Conservation (phyloP, 202 grass and related monocot species). For the Dendrocalamus latiflorus region DNA sequence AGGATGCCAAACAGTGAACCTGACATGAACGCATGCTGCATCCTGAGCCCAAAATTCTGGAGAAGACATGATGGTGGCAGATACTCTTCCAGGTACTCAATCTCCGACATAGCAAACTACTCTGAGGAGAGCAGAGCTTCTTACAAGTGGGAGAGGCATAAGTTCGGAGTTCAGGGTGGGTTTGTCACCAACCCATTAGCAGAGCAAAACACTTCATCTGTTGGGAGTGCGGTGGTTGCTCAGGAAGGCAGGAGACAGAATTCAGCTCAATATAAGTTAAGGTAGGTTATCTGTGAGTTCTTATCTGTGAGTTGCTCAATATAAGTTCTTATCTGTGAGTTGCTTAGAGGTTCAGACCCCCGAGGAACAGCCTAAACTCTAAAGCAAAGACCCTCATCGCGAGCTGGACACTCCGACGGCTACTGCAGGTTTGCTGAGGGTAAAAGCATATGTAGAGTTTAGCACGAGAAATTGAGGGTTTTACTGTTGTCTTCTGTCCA, state of each 20-base stretch:
- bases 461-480: not conserved
- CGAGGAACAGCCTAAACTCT: slow-evolving; percentile 27
- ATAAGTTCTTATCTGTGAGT: slow-evolving; percentile 20
- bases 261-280: too few relatives aligned
- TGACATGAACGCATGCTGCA: too few relatives aligned
- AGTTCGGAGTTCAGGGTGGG: slow-evolving; percentile 53
- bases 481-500: not conserved
- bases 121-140: slow-evolving; percentile 39
- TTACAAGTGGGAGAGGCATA: slow-evolving; percentile 65
- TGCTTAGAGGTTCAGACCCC: not conserved
- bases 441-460: slow-evolving; percentile 25
- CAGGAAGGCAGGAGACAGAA: too few relatives aligned
- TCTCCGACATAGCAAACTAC: too few relatives aligned
- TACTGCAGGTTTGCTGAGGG: not conserved
- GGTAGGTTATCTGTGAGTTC: too few relatives aligned
- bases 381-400: slow-evolving; percentile 12
- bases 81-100: too few relatives aligned
- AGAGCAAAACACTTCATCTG: slow-evolving; percentile 42
- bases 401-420: not conserved
- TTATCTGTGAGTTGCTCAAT: too few relatives aligned
- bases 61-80: too few relatives aligned
- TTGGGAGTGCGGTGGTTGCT: not conserved
- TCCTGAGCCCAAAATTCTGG: too few relatives aligned
- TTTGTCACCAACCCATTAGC: slow-evolving; percentile 78
- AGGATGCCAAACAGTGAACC: slow-evolving; percentile 59